A percentile compares a stretch with the other conserved stretches of the same genome.
Conservation (phyloP, 1,284 basidiomycete species). For the Trichosporon ovoides region DNA sequence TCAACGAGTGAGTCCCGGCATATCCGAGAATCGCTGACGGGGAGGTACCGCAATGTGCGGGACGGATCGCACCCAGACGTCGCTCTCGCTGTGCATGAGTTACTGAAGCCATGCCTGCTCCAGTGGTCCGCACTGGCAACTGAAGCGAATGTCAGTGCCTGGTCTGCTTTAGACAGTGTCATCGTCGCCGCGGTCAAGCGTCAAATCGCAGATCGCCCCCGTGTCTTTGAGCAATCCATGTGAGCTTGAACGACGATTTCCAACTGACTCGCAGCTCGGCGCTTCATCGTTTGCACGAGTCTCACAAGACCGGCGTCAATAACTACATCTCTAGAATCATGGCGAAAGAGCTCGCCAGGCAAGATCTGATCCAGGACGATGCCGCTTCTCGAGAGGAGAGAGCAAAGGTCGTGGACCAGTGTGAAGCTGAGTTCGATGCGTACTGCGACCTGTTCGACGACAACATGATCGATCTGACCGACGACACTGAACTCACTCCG, state of each 20-base stretch:
- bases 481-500: not conserved
- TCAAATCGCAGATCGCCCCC: not conserved
- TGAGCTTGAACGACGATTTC: not conserved
- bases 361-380: not conserved
- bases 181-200: not conserved
- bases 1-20: not conserved
- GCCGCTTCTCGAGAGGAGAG: not conserved
- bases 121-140: not conserved
- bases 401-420: not conserved
- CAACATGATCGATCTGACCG: not conserved
- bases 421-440: not conserved
- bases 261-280: not conserved
- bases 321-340: not conserved
- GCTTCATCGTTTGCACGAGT: not conserved
- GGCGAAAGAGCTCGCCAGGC: not conserved
- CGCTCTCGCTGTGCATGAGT: not conserved
- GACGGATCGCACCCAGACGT: not conserved
- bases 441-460: not conserved
- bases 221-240: not conserved
- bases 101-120: not conserved
- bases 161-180: not conserved
- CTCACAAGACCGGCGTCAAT: not conserved
- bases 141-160: not conserved
- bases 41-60: not conserved
- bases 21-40: not conserved